Conservation (phyloP, 2,329 filamentous ascomycete species). For the Fulvia fulva region DNA sequence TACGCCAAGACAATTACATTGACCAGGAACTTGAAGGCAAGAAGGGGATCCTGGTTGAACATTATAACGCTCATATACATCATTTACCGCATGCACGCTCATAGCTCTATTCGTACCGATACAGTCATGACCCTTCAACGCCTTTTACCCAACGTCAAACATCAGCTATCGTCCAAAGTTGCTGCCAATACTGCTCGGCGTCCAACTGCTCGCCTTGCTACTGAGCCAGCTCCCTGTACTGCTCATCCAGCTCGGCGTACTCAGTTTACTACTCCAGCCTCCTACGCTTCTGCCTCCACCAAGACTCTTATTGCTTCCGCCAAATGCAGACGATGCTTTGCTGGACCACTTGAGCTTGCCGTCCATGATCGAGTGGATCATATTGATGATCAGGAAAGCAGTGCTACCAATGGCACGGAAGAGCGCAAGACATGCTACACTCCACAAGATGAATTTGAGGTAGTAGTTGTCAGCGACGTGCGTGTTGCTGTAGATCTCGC, state of each 20-base stretch:
- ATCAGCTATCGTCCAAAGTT: conserved; percentile 11
- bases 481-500: conserved; percentile 72
- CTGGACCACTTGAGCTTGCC: conserved; percentile 63
- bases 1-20: background rate
- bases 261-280: conserved; percentile 37
- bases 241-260: conserved; percentile 34
- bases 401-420: conserved; percentile 82
- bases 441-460: conserved; percentile 88
- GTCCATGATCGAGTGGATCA: conserved; percentile 80
- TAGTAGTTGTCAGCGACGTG: conserved; percentile 81
- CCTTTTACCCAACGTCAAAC: background rate
- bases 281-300: conserved; percentile 28
- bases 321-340: conserved; percentile 4
- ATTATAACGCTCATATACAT: background rate
- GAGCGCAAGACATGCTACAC: conserved; percentile 76
- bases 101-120: background rate
- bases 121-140: background rate
- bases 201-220: conserved; percentile 33
- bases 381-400: conserved; percentile 78
- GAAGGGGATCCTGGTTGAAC: background rate
- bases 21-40: too few relatives aligned
- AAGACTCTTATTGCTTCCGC: conserved; percentile 12
- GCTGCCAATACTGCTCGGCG: conserved; percentile 32
- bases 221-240: conserved; percentile 36
- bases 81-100: background rate